These are phyloP conservation scores for Penicillium capsulatum DNA, from an alignment of 2,329 filamentous ascomycete genomes.

Conservation along the genomic window DNA sequence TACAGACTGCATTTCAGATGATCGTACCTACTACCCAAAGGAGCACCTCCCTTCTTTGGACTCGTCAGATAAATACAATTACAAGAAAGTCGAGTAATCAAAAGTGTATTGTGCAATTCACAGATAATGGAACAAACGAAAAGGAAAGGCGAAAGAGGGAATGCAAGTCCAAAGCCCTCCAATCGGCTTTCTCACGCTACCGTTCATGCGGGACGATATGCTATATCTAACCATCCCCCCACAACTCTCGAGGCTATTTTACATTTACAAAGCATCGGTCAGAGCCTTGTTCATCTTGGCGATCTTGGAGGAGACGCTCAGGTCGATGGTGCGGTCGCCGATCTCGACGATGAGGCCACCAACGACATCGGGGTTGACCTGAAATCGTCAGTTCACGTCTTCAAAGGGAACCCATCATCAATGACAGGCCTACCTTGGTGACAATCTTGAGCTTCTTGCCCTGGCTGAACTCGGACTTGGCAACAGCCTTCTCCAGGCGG, in stretches of 20 bases:
- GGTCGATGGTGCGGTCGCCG: constrained; percentile 95
- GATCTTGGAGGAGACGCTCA: constrained; percentile 91
- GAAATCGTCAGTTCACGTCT: constrained; percentile 5
- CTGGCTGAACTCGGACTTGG: constrained; percentile 83
- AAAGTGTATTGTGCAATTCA: constrained; percentile 26
- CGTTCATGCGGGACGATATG: constrained; percentile 26
- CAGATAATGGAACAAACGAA: constrained; percentile 25
- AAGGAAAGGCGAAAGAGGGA: constrained; percentile 11
- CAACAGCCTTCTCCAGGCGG: constrained; percentile 80
- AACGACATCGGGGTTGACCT: constrained; percentile 92
- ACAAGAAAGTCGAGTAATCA: too few species aligned
- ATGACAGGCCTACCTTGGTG: constrained; percentile 62
- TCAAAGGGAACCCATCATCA: neutral
- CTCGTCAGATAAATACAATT: too few species aligned
- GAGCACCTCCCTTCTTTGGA: too few species aligned
- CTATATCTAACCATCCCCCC: constrained; percentile 22
- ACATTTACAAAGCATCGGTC: constrained; percentile 86
- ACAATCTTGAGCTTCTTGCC: constrained; percentile 98
- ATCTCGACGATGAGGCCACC: constrained; percentile 94
- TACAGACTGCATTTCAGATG: constrained; percentile 3
- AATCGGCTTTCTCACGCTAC: constrained; percentile 22
- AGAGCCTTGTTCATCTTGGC: constrained; percentile 99
- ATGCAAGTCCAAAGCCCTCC: constrained; percentile 5
- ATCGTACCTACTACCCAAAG: too few species aligned
- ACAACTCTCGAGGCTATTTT: constrained; percentile 23